A percentile compares a stretch with the other conserved stretches of the same genome.
These are phyloP conservation scores for Nemophila menziesii DNA, from an alignment of 257 asterid genomes.

Conservation along the genomic window DNA sequence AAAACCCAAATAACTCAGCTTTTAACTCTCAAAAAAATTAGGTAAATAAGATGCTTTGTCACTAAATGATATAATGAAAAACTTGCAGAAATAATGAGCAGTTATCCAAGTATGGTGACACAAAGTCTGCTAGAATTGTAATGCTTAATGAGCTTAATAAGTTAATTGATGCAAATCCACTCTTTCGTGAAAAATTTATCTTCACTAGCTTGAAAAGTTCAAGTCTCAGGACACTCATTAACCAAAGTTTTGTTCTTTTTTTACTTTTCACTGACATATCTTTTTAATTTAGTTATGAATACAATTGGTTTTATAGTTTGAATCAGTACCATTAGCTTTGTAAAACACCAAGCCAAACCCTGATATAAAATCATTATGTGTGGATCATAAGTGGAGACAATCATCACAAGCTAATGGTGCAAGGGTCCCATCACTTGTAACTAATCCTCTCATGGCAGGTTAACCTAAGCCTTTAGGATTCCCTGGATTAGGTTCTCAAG, in stretches of 20 bases:
- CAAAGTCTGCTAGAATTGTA: conserved; percentile 43
- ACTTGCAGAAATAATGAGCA: conserved; percentile 43
- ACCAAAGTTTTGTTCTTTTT: conserved; percentile 44
- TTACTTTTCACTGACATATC: too few species aligned
- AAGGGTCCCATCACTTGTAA: conserved; percentile 46
- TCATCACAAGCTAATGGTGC: conserved; percentile 60
- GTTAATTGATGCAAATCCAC: conserved; percentile 55
- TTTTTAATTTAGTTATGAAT: conserved; percentile 10
- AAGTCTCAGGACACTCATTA: conserved; percentile 46
- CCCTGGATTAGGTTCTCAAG: conserved; percentile 42
- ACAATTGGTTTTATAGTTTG: conserved; percentile 26
- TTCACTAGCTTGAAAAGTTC: conserved; percentile 48
- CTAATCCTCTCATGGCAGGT: conserved; percentile 41
- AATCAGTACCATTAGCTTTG: conserved; percentile 68
- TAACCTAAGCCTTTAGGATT: conserved; percentile 41
- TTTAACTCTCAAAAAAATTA: too few species aligned
- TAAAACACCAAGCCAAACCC: conserved; percentile 52
- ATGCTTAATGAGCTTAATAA: conserved; percentile 55
- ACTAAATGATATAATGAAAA: too few species aligned
- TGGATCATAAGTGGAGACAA: conserved; percentile 55
- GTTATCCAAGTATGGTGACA: conserved; percentile 50
- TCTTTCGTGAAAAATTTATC: conserved; percentile 45
- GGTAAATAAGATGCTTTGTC: too few species aligned
- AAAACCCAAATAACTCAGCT: too few species aligned
- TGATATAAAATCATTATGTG: conserved; percentile 51